Conservation (phyloP, 2,329 filamentous ascomycete species). For the Paracorniculantispora psalliotae region DNA sequence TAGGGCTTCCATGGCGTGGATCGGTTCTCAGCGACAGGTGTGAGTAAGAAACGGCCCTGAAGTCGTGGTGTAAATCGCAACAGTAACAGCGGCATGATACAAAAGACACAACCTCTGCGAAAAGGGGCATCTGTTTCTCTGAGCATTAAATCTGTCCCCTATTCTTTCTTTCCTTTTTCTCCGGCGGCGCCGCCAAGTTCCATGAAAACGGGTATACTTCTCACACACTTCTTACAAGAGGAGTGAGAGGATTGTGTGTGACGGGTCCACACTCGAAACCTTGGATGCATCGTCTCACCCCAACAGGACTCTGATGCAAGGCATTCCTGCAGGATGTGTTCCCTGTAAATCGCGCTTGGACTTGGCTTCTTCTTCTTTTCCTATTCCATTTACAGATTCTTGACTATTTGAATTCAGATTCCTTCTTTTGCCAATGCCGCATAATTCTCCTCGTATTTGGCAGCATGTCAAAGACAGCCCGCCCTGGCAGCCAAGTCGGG, state of each 20-base stretch:
- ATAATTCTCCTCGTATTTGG: neutral
- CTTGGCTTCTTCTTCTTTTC: neutral
- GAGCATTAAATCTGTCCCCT: neutral
- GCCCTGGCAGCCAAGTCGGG: no score
- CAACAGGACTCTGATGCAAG: neutral
- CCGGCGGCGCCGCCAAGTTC: neutral
- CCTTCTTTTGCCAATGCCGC: neutral
- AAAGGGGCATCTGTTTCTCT: no score
- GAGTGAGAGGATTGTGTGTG: constrained; percentile 7
- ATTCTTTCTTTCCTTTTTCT: neutral
- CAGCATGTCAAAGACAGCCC: neutral
- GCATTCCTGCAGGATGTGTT: neutral
- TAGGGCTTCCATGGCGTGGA: neutral
- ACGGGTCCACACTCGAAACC: constrained; percentile 10
- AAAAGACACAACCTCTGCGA: neutral
- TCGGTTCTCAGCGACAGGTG: neutral
- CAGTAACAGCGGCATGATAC: neutral
- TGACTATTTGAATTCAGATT: neutral
- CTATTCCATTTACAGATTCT: neutral
- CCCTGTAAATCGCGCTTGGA: neutral
- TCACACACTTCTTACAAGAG: constrained; percentile 13
- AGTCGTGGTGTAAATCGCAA: neutral
- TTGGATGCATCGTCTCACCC: neutral
- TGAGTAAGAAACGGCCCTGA: no score
- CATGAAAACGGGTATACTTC: constrained; percentile 6